Evolutionary conservation across 148 eudicot species (phyloP).

Genomic region (Camellia sinensis): DNA sequence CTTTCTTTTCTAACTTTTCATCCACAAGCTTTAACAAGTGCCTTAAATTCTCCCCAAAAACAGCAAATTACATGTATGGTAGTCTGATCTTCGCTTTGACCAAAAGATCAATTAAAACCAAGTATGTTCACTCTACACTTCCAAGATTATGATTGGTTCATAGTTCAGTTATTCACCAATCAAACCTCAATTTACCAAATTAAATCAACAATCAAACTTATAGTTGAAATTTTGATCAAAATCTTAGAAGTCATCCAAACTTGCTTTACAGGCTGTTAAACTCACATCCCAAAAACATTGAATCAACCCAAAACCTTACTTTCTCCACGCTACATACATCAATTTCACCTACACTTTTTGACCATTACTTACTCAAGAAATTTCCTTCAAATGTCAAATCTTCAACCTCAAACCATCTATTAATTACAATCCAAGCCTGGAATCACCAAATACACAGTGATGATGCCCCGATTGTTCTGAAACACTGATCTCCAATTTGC

Average conservation of each 20-base stretch:
- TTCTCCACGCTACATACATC: background rate
- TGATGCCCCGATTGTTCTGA: background rate
- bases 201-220: conserved; percentile 15
- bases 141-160: background rate
- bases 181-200: background rate
- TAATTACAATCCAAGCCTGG: conserved; percentile 7
- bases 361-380: too few relatives aligned
- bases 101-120: background rate
- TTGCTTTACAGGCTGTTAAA: background rate
- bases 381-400: background rate
- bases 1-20: conserved; percentile 18
- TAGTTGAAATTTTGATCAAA: conserved; percentile 5
- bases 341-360: background rate
- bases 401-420: background rate
- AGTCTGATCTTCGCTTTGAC: background rate
- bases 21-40: conserved; percentile 27
- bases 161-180: background rate
- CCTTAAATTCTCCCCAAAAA: conserved; percentile 19
- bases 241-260: conserved; percentile 1
- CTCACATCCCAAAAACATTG: background rate
- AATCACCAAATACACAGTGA: background rate
- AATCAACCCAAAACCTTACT: conserved; percentile 5
- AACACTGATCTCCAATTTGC: background rate
- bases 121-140: background rate
- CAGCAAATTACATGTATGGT: background rate